Conservation (phyloP, 225 moss, liverwort and hornwort genomes). For the Sphagnum contortum region DNA sequence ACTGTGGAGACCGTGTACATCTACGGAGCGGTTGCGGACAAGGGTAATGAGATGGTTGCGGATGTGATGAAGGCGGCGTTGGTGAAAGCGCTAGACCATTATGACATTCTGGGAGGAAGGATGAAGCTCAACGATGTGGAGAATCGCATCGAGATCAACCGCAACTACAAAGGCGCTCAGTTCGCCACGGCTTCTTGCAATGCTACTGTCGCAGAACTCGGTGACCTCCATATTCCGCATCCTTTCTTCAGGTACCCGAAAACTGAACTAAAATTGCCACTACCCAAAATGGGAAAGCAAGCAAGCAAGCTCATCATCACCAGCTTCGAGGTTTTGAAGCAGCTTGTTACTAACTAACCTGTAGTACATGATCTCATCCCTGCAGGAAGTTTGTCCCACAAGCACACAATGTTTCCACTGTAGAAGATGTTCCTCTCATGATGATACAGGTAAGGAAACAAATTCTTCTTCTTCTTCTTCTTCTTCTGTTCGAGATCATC, state of each 20-base stretch:
- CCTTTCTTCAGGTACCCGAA: conserved; percentile 30
- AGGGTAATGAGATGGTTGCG: conserved; percentile 27
- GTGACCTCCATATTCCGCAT: conserved; percentile 67
- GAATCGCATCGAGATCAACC: conserved; percentile 64
- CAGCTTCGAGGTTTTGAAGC: neutral
- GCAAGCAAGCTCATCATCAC: no score
- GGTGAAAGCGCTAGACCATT: conserved; percentile 24
- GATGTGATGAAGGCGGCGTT: conserved; percentile 26
- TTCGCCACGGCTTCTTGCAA: conserved; percentile 46
- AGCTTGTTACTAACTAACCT: neutral
- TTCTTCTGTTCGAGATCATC: no score
- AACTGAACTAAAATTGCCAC: neutral
- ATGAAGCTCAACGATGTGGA: conserved; percentile 32
- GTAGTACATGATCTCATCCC: neutral
- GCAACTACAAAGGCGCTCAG: conserved; percentile 64
- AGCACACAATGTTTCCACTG: conserved; percentile 38
- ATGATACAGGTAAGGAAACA: conserved; percentile 57
- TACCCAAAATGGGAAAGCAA: no score
- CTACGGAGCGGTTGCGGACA: conserved; percentile 33
- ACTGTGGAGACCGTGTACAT: conserved; percentile 55
- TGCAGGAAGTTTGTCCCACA: conserved; percentile 57
- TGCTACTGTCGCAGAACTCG: conserved; percentile 55
- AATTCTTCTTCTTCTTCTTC: neutral
- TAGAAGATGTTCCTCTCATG: conserved; percentile 51
- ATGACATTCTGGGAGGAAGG: conserved; percentile 49